These are phyloP conservation scores for Venturia carpophila DNA, from an alignment of 2,329 filamentous ascomycete species.

Conservation along the genomic window DNA sequence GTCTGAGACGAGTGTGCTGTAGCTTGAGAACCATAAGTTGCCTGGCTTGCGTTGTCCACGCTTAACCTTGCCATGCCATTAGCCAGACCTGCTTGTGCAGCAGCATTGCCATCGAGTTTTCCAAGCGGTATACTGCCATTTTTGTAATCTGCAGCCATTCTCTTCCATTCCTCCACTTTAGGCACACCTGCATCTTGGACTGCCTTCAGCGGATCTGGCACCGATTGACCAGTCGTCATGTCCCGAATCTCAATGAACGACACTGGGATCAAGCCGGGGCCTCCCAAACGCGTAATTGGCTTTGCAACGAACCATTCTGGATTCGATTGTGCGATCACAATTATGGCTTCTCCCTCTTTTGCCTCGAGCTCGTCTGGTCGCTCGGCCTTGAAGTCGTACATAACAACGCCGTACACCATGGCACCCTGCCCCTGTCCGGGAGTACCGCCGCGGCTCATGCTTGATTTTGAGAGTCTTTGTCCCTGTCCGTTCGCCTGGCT, in stretches of 20 bases:
- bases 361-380: slow-evolving; percentile 93
- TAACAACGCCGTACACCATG: slow-evolving; percentile 94
- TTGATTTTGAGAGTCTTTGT: slow-evolving; percentile 33
- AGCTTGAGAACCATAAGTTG: slow-evolving; percentile 22
- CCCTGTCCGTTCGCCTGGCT: slow-evolving; percentile 29
- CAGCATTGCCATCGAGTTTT: slow-evolving; percentile 59
- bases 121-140: slow-evolving; percentile 96
- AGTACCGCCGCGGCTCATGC: slow-evolving; percentile 26
- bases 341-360: slow-evolving; percentile 91
- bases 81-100: slow-evolving; percentile 58
- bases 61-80: slow-evolving; percentile 70
- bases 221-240: slow-evolving; percentile 78
- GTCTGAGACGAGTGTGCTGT: background rate
- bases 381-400: slow-evolving; percentile 95
- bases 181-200: slow-evolving; percentile 85
- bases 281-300: slow-evolving; percentile 93
- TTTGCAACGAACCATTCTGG: slow-evolving; percentile 99
- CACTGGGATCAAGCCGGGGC: slow-evolving; percentile 89
- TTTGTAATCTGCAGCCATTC: slow-evolving; percentile 98
- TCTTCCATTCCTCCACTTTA: slow-evolving; percentile 97
- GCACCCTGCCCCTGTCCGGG: slow-evolving; percentile 54
- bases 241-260: slow-evolving; percentile 95
- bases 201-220: slow-evolving; percentile 74
- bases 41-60: slow-evolving; percentile 47
- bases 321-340: slow-evolving; percentile 96